Base-by-base conservation (phyloP, 176 grass and related monocot genomes). In the Phoenix roebelenii region DNA sequence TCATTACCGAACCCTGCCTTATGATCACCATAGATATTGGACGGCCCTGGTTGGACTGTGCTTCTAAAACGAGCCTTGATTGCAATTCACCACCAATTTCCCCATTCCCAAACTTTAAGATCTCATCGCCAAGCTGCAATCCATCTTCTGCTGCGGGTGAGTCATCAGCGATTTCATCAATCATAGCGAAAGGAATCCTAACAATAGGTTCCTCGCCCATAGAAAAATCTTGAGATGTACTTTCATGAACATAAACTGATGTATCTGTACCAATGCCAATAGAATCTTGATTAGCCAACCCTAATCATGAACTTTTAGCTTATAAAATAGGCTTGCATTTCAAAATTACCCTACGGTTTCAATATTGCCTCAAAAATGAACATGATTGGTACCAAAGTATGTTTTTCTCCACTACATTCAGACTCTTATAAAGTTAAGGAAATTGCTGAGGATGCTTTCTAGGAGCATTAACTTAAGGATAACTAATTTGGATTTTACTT, bases 161-260 rank as follows among this genome's bases (percentile, higher is more conserved):
- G 71, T 73, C 83, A 66, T 97, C 92, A 17, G 76, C 62, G 17
- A 97, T 82, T 75, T 97, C 92, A 77, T 97, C 87, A 72, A 97
- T 80, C 64, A 82, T 76, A 23, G 92, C 92, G 75, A 97, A 97
- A 52, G 92, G 75, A 75, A 97, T 69, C 67, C 58, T 65, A 3
- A 75, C 48, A 51, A 91, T 58, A 1, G 16, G 24, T 67, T 96
- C 83, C 55, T 82, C 83, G 57, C 78, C 77, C 86, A 88, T 80
- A 30, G 77, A 72, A 66, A 72, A 76, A 74, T 25, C 80, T 76
- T 73, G 86, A 77, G 81, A 77, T 58, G 32, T 70, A 23, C 54
- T 73, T 65, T 35, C 59, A 51, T 61, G 55, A 50, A 18, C 4
- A 50, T 75, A 70, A 50, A 44, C 35, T 48, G 68, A 65, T 72